Conservation (phyloP, 2,329 filamentous ascomycete species). For the Sordariomycetes sp. region DNA sequence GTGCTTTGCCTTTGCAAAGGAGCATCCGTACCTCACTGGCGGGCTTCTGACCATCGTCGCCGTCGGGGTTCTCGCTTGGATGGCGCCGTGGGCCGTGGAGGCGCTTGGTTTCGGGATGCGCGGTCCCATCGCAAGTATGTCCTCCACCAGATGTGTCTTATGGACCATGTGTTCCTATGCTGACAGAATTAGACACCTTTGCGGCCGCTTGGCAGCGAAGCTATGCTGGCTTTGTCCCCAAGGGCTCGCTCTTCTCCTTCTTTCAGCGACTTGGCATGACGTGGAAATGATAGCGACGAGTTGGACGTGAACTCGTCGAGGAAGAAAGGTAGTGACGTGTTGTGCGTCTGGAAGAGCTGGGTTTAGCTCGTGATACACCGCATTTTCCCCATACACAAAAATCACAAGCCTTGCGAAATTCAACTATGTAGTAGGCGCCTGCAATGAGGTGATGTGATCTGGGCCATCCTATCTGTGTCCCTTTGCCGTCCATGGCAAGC, state of each 20-base stretch:
- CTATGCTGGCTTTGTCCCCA: not conserved
- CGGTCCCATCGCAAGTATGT: conserved; percentile 2
- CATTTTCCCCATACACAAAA: too few relatives aligned
- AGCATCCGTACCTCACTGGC: conserved; percentile 1
- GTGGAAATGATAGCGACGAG: not conserved
- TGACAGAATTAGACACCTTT: not conserved
- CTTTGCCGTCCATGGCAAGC: too few relatives aligned
- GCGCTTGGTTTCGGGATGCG: conserved; percentile 7
- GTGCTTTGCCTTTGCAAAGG: conserved; percentile 2
- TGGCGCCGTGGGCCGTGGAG: conserved; percentile 7
- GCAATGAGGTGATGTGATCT: too few relatives aligned
- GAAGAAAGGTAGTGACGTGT: too few relatives aligned
- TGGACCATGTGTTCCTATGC: not conserved
- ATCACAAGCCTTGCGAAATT: too few relatives aligned
- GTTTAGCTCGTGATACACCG: too few relatives aligned
- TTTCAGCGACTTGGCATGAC: not conserved
- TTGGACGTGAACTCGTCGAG: too few relatives aligned
- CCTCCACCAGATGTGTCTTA: not conserved
- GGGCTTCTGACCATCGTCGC: conserved; percentile 5
- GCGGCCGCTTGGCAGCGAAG: not conserved
- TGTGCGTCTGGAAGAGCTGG: too few relatives aligned
- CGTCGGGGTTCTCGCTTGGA: conserved; percentile 5
- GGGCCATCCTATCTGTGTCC: too few relatives aligned
- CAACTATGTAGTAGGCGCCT: too few relatives aligned
- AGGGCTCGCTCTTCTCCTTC: not conserved